A percentile compares a stretch with the other conserved stretches of the same genome.
These are phyloP conservation scores for Vanrija sp. DNA, from an alignment of 1,284 basidiomycete genomes.

Conservation along the genomic window DNA sequence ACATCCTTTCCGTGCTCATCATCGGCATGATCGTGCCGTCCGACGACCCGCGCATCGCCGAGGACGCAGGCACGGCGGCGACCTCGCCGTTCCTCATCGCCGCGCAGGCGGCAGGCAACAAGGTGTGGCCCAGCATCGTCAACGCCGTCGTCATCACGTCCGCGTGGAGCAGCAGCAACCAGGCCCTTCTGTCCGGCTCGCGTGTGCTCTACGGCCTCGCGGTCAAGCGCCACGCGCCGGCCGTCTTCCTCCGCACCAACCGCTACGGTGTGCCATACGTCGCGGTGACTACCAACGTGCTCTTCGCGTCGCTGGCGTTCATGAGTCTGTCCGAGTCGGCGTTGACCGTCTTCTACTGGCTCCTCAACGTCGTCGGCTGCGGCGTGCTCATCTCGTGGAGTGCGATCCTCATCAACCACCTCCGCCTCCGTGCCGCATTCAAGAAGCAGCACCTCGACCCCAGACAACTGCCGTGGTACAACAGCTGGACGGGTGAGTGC, in stretches of 20 bases:
- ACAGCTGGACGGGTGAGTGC: constrained; percentile 26
- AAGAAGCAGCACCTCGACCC: constrained; percentile 13
- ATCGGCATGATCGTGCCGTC: constrained; percentile 65
- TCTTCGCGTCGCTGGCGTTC: constrained; percentile 67
- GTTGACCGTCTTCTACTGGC: constrained; percentile 68
- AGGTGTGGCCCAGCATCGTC: constrained; percentile 52
- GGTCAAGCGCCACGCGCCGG: constrained; percentile 51
- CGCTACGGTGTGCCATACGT: constrained; percentile 48
- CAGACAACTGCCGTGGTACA: constrained; percentile 20
- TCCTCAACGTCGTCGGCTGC: constrained; percentile 54
- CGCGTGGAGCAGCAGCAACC: constrained; percentile 21
- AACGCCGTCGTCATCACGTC: constrained; percentile 41
- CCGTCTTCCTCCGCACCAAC: constrained; percentile 53
- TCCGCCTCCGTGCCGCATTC: constrained; percentile 16
- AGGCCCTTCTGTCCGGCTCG: constrained; percentile 22
- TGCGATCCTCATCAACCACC: constrained; percentile 21
- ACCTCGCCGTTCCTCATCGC: constrained; percentile 67
- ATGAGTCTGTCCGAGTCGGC: constrained; percentile 55
- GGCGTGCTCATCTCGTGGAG: constrained; percentile 33
- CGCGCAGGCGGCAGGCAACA: constrained; percentile 62
- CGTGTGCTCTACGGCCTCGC: constrained; percentile 51
- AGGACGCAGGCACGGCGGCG: constrained; percentile 56
- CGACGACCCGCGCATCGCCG: constrained; percentile 12
- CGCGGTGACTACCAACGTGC: constrained; percentile 28
- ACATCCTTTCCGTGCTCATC: constrained; percentile 55